Base-by-base conservation (phyloP, 83 land plant species). In the Diphasiastrum complanatum region DNA sequence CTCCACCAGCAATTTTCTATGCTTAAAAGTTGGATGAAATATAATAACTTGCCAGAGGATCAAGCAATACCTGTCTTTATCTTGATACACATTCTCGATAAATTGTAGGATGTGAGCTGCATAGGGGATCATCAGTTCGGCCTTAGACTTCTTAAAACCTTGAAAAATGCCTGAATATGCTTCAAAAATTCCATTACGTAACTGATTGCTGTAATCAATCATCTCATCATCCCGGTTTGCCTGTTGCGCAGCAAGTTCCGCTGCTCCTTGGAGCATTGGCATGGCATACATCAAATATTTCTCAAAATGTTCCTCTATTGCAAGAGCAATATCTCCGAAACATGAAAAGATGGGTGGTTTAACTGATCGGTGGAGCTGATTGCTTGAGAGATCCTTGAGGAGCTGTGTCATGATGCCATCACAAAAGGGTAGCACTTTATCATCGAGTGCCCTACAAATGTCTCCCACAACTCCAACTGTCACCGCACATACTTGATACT, bases 131-230 rank as follows among this genome's bases (percentile, higher is more conserved):
- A 68, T 68, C 52, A 61, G 33, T 14, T 68, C 71, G 8, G 71
- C 67, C 54, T 68, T 68, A 31, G 45, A 34, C n/a, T 32, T 28
- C 53, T 68, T 68, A 47, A 68, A 68, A 19, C 69, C 71, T 25
- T 68, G 71, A 70, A 68, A 68, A 22, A 68, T 68, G n/a, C 71
- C 71, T 2, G 69, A 61, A 28, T 68, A 68, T 2, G 71, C 71
- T 53, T 68, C 71, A 22, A 68, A 47, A 26, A 68, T 68, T 12
- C 71, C 71, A 47, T 50, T 68, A 29, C 71, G 52, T 16, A 68
- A 70, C 55, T 68, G 71, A 25, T 68, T 68, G 29, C 62, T 68
- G 68, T 68, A 68, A n/a, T 68, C 71, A 20, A 68, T 60, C 71
- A 68, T 68, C 34, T 68, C 71, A 60, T 68, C 71, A 29, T 68